Evolutionary conservation across 2,329 filamentous ascomycete genomes (phyloP).

Genomic region (Colletotrichum orchidophilum): DNA sequence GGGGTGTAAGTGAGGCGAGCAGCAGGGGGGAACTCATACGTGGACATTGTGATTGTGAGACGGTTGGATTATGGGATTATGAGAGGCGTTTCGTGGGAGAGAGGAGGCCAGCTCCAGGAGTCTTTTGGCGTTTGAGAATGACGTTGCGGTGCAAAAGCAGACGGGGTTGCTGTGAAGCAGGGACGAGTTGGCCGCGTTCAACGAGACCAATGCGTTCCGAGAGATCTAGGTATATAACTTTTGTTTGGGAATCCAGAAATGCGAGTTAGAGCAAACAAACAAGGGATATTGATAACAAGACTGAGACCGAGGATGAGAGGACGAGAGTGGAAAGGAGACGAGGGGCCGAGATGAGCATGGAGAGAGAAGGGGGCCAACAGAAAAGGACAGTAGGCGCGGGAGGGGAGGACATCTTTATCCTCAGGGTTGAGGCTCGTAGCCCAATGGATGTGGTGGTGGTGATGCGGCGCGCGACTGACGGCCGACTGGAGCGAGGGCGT

Average conservation of each 20-base stretch:
- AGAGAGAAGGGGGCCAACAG: conserved; percentile 26
- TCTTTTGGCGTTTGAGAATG: not conserved
- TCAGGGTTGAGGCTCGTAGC: conserved; percentile 25
- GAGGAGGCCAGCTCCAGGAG: conserved; percentile 34
- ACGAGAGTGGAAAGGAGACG: conserved; percentile 6
- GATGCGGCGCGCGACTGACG: conserved; percentile 34
- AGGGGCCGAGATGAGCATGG: conserved; percentile 22
- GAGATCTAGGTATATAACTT: conserved; percentile 36
- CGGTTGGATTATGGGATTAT: conserved; percentile 35
- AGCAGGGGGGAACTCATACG: conserved; percentile 43
- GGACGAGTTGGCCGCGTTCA: conserved; percentile 33
- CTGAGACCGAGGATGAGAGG: conserved; percentile 1
- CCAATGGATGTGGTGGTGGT: conserved; percentile 33
- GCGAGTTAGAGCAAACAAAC: conserved; percentile 18
- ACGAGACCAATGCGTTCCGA: conserved; percentile 36
- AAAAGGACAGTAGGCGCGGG: conserved; percentile 26
- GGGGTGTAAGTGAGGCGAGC: conserved; percentile 34
- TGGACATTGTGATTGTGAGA: conserved; percentile 50
- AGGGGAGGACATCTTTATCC: conserved; percentile 35
- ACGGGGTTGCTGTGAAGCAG: conserved; percentile 37
- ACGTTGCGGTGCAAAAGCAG: conserved; percentile 25
- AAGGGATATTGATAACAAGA: not conserved
- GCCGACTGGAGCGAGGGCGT: not conserved
- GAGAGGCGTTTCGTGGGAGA: conserved; percentile 2
- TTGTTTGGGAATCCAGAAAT: conserved; percentile 26